Evolutionary conservation across 345 rosid species (phyloP).

Genomic region (Brassica nigra): DNA sequence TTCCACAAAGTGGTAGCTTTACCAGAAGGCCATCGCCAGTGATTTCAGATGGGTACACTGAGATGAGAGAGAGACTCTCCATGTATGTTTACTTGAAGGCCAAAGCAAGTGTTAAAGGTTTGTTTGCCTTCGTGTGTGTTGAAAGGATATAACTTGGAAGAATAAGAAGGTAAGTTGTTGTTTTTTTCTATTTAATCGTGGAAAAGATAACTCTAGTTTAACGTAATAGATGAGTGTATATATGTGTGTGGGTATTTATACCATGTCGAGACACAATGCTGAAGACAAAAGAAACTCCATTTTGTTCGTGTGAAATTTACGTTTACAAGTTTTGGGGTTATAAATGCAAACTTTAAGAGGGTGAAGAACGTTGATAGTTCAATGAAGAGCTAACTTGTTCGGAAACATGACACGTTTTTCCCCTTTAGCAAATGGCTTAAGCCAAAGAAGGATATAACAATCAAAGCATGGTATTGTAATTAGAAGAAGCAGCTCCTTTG

Average conservation of each 20-base stretch:
- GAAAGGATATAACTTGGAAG: slow-evolving; percentile 17
- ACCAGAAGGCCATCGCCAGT: slow-evolving; percentile 85
- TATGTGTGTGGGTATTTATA: slow-evolving; percentile 14
- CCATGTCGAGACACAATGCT: neutral
- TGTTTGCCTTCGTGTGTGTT: slow-evolving; percentile 10
- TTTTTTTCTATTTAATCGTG: neutral
- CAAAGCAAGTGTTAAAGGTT: neutral
- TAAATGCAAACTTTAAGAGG: neutral
- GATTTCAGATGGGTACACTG: slow-evolving; percentile 30
- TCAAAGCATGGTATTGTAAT: too few species aligned
- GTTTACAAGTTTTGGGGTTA: neutral
- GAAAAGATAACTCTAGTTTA: slow-evolving; percentile 12
- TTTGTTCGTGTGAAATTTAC: neutral
- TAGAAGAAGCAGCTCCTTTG: neutral
- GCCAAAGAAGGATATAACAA: too few species aligned
- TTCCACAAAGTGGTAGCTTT: slow-evolving; percentile 78
- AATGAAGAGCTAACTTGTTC: neutral
- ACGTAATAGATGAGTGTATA: slow-evolving; percentile 20
- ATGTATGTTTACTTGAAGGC: slow-evolving; percentile 3
- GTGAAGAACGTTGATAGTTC: neutral
- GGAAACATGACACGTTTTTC: neutral
- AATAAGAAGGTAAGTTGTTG: neutral
- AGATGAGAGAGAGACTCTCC: slow-evolving; percentile 15
- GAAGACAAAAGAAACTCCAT: neutral
- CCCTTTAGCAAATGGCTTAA: too few species aligned